Evolutionary conservation across 768 basidiomycete species (phyloP), one percentile per base, ranked within the genome.

Genomic region (Daedalea quercina): DNA sequence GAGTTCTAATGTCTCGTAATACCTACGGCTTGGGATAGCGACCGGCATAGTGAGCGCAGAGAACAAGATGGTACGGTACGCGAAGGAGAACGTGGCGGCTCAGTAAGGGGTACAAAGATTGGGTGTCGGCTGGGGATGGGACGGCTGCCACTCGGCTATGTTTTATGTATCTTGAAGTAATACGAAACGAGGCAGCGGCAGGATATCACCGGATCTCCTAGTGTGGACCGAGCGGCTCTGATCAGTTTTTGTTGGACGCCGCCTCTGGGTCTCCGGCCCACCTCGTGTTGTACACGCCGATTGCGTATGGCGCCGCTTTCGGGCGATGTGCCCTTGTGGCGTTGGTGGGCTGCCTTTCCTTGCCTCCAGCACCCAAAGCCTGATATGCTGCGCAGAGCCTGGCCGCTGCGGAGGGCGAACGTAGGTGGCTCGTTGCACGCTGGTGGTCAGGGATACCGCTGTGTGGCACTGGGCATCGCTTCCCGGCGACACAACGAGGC

Each of bases 1-100:
- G 57, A 83, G 65, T 53, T 75, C 79, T 45, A 83, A 69, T 52
- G 76, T 67, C 51, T 73, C 69, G 56, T 75, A 71, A 50, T 67
- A 46, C 51, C 65, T 61, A 34, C 55, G 56, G 51, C 53, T 53
- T 41, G 58, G 50, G 22, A 42, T 46, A 19, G 60, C 44, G 49
- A 54, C 58, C 53, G 63, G 58, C 62, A 63, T 63, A 47, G 49
- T 47, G 54, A 51, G 50, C 31, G 34, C 37, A 51, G 50, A 43
- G 41, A 9, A 43, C 23, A 35, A 43, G 41, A 51, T 9, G 28
- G 41, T 41, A 51, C 17, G 28, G 41, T 41, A 51, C 24, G 50
- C 41, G 41, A 43, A 3, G 19, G 44, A 25, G 50, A 51, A 43
- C 50, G 44, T 52, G 51, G 6, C 12, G 8, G 43, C 23, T 24